phyloP scores from a whole-genome alignment of 176 grass and related monocot species.

The Raddia guianensis region DNA sequence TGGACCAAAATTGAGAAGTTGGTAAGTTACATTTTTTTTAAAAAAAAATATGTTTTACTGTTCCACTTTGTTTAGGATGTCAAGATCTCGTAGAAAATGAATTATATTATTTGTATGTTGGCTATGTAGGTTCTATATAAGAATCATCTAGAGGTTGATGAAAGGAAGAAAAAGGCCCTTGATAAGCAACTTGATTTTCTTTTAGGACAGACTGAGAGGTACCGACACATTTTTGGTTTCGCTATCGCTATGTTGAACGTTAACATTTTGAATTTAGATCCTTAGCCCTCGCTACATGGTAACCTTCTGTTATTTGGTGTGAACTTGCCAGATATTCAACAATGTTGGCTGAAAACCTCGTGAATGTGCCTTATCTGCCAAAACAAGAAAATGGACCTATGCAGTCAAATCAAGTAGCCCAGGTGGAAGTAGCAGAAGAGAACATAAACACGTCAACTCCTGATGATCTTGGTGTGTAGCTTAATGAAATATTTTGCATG shows the following conservation, averaged over 20 bases:
- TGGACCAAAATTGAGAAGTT: slow-evolving; percentile 99
- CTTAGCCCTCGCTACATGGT: slow-evolving; percentile 8
- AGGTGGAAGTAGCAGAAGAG: slow-evolving; percentile 48
- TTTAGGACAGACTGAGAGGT: slow-evolving; percentile 98
- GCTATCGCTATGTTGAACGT: not conserved
- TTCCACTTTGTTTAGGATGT: slow-evolving; percentile 2
- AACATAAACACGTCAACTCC: slow-evolving; percentile 35
- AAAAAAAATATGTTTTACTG: slow-evolving; percentile 12
- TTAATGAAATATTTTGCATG: slow-evolving; percentile 32
- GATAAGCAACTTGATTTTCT: slow-evolving; percentile 99
- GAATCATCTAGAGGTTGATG: slow-evolving; percentile 86
- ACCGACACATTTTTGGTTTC: slow-evolving; percentile 29
- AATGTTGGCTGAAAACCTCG: slow-evolving; percentile 98
- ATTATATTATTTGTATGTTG: slow-evolving; percentile 22
- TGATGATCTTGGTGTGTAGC: slow-evolving; percentile 48
- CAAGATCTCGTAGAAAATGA: slow-evolving; percentile 27
- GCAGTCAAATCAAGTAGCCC: slow-evolving; percentile 50
- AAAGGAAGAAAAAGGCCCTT: slow-evolving; percentile 92
- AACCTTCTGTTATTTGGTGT: slow-evolving; percentile 33
- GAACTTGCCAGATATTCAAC: slow-evolving; percentile 79
- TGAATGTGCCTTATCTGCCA: slow-evolving; percentile 56
- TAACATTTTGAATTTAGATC: slow-evolving; percentile 8
- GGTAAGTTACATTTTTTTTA: slow-evolving; percentile 51
- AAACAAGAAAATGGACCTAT: slow-evolving; percentile 45
- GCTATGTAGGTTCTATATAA: slow-evolving; percentile 88